phyloP scores from a whole-genome alignment of 148 eudicot species.

The Silene conica region DNA sequence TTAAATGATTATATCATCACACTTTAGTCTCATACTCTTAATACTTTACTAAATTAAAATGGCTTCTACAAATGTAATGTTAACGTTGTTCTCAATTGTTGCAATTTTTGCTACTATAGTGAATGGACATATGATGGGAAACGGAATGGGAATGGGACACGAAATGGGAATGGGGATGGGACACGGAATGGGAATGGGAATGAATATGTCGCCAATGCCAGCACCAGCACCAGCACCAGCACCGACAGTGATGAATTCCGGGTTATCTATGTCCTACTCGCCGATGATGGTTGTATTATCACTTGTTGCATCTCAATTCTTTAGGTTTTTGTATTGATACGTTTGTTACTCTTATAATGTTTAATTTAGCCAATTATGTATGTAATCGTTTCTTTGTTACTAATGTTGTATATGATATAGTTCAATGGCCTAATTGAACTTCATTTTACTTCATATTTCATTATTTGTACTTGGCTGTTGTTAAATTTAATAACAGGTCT shows the following conservation, averaged over 20 bases:
- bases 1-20: background rate
- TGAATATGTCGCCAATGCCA: conserved; percentile 9
- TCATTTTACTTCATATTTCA: no score
- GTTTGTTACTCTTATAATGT: background rate
- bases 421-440: background rate
- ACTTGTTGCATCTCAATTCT: background rate
- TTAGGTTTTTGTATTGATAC: background rate
- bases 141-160: conserved; percentile 16
- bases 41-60: background rate
- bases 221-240: conserved; percentile 13
- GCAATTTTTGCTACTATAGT: background rate
- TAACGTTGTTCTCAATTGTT: conserved; percentile 9
- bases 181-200: conserved; percentile 7
- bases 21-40: background rate
- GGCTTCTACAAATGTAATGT: background rate
- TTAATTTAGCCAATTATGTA: background rate
- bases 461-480: no score
- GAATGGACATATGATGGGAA: conserved; percentile 10
- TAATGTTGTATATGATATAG: background rate
- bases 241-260: background rate
- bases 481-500: no score
- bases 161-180: conserved; percentile 5
- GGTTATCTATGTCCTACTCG: background rate
- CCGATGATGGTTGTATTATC: background rate
- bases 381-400: background rate